Base-by-base conservation (phyloP, 768 basidiomycete genomes). In the Mycena venus region DNA sequence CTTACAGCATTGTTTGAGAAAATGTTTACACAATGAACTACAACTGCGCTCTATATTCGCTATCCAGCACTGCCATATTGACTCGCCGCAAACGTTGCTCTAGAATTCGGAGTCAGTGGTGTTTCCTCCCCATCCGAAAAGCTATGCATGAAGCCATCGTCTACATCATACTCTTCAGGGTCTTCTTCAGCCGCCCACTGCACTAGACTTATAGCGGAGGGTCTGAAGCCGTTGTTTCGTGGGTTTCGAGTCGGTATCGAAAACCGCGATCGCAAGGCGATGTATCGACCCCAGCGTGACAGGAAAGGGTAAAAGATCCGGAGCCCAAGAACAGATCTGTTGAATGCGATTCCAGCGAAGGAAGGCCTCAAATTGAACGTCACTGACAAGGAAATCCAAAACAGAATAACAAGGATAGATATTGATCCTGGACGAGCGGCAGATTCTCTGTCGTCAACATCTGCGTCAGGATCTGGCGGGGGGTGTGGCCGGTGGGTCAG, bases 1-100 rank as follows among this genome's bases (percentile, higher is more conserved):
- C 11, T 53, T 53, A 53, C 27, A 67, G 29, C 25, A 3, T 55
- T 31, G 2, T 32, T 19, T 4, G 19, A 8, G 53, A 55, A 32
- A 55, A 55, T 31, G 8, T 19, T n/a, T 31, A 34, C 19, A 55
- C 29, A 31, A 49, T 17, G 47, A 23, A 60, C 38, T 15, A 25
- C 58, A 25, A 14, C 4, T 14, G 23, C 36, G 12, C 23, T 32
- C 32, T n/a, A 21, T n/a, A 32, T 55, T 10, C 8, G 10, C 53
- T 70, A 71, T 61, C 68, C 58, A 51, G 74, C 74, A 15, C 69
- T 65, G 1, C 74, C 74, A 34, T 75, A 75, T 44, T 60, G 62
- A 17, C 58, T 63, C 6, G 29, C 25, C n/a, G 29, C 25, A 29
- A 68, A 75, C 10, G 64, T 42, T n/a, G 32, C 58, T 38, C 60